Evolutionary conservation across 768 basidiomycete species (phyloP).

Genomic region (Pulveroboletus sp.): DNA sequence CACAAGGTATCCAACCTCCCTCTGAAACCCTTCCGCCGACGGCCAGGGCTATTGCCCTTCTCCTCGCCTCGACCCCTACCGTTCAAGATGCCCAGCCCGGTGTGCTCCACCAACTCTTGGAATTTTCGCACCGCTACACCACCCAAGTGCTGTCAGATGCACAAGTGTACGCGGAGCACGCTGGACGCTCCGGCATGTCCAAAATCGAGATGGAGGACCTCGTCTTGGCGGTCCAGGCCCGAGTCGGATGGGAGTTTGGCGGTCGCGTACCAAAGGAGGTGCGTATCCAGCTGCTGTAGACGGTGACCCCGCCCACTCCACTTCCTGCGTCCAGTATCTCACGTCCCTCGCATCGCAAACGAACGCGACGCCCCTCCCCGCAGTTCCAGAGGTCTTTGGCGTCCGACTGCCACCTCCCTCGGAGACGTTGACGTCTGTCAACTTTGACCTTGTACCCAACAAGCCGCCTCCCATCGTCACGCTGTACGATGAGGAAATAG

Average conservation of each 20-base stretch:
- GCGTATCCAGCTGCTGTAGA: conserved; percentile 9
- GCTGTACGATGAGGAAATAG: conserved; percentile 77
- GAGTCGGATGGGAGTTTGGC: conserved; percentile 91
- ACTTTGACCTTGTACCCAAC: conserved; percentile 86
- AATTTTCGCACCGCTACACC: conserved; percentile 84
- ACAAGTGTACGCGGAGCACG: conserved; percentile 85
- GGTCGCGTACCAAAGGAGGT: conserved; percentile 90
- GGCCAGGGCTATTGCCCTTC: conserved; percentile 78
- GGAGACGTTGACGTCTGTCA: conserved; percentile 77
- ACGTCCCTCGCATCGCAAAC: conserved; percentile 81
- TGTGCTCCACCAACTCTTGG: conserved; percentile 82
- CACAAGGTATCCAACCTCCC: conserved; percentile 28
- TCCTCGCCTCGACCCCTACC: conserved; percentile 79
- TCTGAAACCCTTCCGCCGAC: conserved; percentile 79
- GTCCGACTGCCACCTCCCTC: conserved; percentile 67
- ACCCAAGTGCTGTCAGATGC: conserved; percentile 82
- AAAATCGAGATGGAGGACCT: conserved; percentile 85
- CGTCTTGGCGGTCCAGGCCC: conserved; percentile 77
- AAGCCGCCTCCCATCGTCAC: conserved; percentile 76
- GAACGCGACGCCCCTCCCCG: conserved; percentile 74
- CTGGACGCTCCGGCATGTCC: conserved; percentile 55
- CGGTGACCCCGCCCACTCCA: too few relatives aligned
- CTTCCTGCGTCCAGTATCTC: conserved; percentile 52
- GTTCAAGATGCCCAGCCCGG: conserved; percentile 86
- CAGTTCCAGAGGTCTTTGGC: conserved; percentile 87